These are phyloP conservation scores for Fusarium tupiense DNA, from an alignment of 2,329 filamentous ascomycete species.

Conservation along the genomic window DNA sequence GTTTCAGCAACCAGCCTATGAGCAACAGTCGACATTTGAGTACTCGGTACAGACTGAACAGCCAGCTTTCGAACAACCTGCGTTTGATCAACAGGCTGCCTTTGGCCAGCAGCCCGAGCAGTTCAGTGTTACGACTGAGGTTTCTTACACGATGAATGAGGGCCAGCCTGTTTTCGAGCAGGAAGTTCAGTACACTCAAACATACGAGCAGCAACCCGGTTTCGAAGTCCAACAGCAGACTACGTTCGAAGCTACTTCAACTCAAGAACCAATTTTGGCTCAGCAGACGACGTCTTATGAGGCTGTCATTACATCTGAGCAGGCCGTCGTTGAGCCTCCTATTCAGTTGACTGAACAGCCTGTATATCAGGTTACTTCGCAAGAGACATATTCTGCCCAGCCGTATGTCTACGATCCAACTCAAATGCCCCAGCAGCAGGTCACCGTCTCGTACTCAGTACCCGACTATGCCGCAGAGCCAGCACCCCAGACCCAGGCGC, in stretches of 20 bases:
- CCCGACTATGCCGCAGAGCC: background rate
- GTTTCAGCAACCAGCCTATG: conserved; percentile 20
- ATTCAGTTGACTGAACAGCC: background rate
- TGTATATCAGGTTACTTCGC: background rate
- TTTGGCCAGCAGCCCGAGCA: conserved; percentile 22
- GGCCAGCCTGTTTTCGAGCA: background rate
- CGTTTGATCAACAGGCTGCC: background rate
- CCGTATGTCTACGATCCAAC: conserved; percentile 6
- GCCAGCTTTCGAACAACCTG: background rate
- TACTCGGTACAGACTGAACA: conserved; percentile 6
- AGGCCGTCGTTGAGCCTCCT: background rate
- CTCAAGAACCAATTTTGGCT: background rate
- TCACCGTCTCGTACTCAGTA: conserved; percentile 5
- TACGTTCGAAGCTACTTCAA: background rate
- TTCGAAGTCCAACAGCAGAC: conserved; percentile 20
- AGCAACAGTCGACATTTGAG: conserved; percentile 24
- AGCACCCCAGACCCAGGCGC: background rate
- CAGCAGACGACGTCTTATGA: background rate
- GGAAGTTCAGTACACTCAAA: conserved; percentile 11
- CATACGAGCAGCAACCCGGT: conserved; percentile 16
- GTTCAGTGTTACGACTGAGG: conserved; percentile 2
- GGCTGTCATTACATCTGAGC: background rate
- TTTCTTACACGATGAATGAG: background rate
- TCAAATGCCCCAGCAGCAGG: conserved; percentile 4
- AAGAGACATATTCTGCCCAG: conserved; percentile 8